Percentiles rank a stretch among this genome's conserved stretches.
Conservation (phyloP, 345 rosid genomes). For the Pistacia integerrima region DNA sequence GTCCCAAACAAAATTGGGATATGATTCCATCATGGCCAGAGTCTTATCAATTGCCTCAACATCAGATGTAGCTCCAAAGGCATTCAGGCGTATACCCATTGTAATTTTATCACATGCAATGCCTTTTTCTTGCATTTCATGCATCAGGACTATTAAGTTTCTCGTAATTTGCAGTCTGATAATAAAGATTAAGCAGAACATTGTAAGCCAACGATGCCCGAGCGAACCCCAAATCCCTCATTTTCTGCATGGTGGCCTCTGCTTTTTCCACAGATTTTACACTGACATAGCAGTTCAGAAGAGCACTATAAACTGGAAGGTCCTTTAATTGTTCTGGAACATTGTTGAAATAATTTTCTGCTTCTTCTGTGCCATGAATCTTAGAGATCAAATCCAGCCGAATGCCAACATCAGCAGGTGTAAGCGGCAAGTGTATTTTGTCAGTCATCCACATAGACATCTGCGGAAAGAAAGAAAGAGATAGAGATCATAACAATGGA, state of each 20-base stretch:
- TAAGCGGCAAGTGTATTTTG: conserved; percentile 20
- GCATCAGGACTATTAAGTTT: conserved; percentile 26
- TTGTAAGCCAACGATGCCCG: conserved; percentile 16
- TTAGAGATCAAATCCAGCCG: conserved; percentile 43
- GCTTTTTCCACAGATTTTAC: conserved; percentile 39
- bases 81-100: conserved; percentile 24
- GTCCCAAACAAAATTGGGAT: conserved; percentile 21
- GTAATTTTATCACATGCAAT: conserved; percentile 22
- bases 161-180: conserved; percentile 25
- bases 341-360: conserved; percentile 34
- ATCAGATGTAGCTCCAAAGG: conserved; percentile 32
- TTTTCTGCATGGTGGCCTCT: conserved; percentile 35
- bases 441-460: conserved; percentile 51
- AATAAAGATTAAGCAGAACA: conserved; percentile 32
- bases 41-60: conserved; percentile 27
- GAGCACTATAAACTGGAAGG: conserved; percentile 32
- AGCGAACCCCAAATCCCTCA: conserved; percentile 35
- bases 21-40: conserved; percentile 30
- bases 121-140: conserved; percentile 37
- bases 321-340: conserved; percentile 23
- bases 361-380: conserved; percentile 37
- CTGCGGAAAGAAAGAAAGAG: conserved; percentile 21
- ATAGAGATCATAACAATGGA: neutral
- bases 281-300: conserved; percentile 43
- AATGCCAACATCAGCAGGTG: conserved; percentile 28